A percentile compares a stretch with the other conserved stretches of the same genome.
Evolutionary conservation across 2,329 filamentous ascomycete genomes (phyloP).

Genomic region (Samsoniella hepiali): DNA sequence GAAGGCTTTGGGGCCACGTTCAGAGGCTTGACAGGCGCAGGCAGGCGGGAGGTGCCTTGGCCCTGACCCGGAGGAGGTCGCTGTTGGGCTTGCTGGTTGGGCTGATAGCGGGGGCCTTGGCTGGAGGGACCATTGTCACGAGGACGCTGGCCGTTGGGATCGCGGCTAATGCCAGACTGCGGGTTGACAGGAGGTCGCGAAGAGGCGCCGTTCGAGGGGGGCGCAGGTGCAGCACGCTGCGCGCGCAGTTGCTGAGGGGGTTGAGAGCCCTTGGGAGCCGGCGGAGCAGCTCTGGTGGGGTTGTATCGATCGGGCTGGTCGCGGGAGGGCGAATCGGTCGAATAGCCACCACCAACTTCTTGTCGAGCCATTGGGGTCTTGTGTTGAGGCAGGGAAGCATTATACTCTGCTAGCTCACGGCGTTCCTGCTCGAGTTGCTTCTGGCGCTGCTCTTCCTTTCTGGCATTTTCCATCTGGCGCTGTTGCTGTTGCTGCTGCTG

Average conservation of each 20-base stretch:
- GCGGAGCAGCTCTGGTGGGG: constrained; percentile 78
- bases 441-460: constrained; percentile 56
- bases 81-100: constrained; percentile 49
- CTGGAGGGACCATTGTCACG: constrained; percentile 46
- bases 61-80: constrained; percentile 44
- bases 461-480: constrained; percentile 52
- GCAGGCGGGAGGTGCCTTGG: constrained; percentile 42
- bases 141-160: constrained; percentile 41
- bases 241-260: constrained; percentile 59
- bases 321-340: constrained; percentile 30
- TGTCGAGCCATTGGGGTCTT: constrained; percentile 82
- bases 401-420: constrained; percentile 81
- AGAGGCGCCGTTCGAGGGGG: constrained; percentile 46
- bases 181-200: constrained; percentile 46
- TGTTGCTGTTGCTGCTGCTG: constrained; percentile 54
- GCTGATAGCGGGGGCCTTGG: constrained; percentile 54
- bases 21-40: constrained; percentile 70
- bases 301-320: constrained; percentile 69
- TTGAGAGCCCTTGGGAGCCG: constrained; percentile 62
- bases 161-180: constrained; percentile 49
- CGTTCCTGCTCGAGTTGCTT: constrained; percentile 61
- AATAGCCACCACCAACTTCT: constrained; percentile 66
- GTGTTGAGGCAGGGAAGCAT: constrained; percentile 80
- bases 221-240: constrained; percentile 78
- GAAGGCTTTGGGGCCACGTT: constrained; percentile 69